These are phyloP conservation scores for Gaeumannomyces sp. DNA, from an alignment of 2,329 filamentous ascomycete species.

Conservation along the genomic window DNA sequence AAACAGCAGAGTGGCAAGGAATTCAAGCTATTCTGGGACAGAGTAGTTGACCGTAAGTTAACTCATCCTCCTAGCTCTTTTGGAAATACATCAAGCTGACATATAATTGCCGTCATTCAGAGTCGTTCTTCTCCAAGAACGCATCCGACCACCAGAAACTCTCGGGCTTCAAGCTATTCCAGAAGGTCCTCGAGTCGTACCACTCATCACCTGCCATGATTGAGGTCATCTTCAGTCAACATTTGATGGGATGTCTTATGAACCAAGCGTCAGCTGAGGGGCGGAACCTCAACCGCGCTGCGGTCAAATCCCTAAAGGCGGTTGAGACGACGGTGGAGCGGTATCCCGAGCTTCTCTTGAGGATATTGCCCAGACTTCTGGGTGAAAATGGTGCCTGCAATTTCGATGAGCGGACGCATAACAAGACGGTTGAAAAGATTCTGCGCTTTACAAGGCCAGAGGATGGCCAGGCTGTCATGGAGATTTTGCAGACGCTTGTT, in stretches of 20 bases:
- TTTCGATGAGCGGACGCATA: conserved; percentile 81
- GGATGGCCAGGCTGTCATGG: conserved; percentile 48
- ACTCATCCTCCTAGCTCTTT: not conserved
- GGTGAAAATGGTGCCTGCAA: conserved; percentile 64
- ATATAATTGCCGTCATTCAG: conserved; percentile 32
- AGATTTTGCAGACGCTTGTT: conserved; percentile 35
- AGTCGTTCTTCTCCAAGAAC: conserved; percentile 73
- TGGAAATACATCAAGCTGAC: not conserved
- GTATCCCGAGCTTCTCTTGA: conserved; percentile 51
- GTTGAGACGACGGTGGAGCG: conserved; percentile 60
- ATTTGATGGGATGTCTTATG: conserved; percentile 73
- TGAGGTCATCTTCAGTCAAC: conserved; percentile 66
- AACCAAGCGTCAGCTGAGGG: conserved; percentile 76
- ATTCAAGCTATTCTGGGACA: conserved; percentile 78
- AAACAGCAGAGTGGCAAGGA: conserved; percentile 31
- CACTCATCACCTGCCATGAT: conserved; percentile 3
- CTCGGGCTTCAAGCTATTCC: conserved; percentile 83
- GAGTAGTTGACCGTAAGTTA: conserved; percentile 76
- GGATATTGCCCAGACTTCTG: conserved; percentile 62
- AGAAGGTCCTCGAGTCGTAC: conserved; percentile 59
- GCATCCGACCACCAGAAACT: conserved; percentile 87
- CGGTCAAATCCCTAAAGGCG: conserved; percentile 66
- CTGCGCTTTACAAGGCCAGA: conserved; percentile 53
- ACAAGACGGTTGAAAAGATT: conserved; percentile 74
- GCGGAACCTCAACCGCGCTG: conserved; percentile 72